Base-by-base conservation (phyloP, 768 basidiomycete species). In the Steccherinum ochraceum region DNA sequence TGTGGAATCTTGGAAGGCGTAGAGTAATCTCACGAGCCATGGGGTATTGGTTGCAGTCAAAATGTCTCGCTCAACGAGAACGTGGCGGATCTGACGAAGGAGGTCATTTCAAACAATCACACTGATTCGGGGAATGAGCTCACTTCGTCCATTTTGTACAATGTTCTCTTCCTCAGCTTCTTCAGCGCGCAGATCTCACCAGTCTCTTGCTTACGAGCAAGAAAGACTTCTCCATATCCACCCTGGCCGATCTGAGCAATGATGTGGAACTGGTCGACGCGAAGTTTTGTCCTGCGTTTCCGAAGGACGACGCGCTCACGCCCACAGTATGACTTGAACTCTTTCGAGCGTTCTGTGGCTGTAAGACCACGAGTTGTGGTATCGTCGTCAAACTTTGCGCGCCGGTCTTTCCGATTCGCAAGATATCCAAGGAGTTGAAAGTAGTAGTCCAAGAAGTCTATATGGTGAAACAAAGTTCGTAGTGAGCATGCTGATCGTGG, bases 181-280 rank as follows among this genome's bases (percentile, higher is more conserved):
- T 99, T 98, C 49, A 98, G 71, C 5, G 96, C 96, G 56, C 95
- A 97, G 10, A 99, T 89, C 64, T 98, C 92, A 23, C 93, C 90
- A 1, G 94, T 89, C 60, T 99, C 96, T 58, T 86, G 86, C 66
- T 97, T 96, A 40, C 95, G 75, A 10, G 96, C 96, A 47, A 99
- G 76, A 63, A 89, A 99, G 21, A 99, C 96, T 57, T 97, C 95
- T 4, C 96, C 96, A 68, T 98, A 99, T 2, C 96, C 96, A 12
- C 96, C 96, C 70, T 99, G 96, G 1, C 96, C 96, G 45, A 99
- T 93, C 68, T 99, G 96, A 0, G 93, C 93, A 56, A 99, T 94
- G 66, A 99, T 95, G 62, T 96, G 91, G 69, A 99, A 99, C 62
- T 95, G 90, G 45, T 97, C 92, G 21, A 99, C 83, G 52, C 83